Evolutionary conservation across 2,329 filamentous ascomycete genomes (phyloP).

Genomic region (Microcera coccophila): DNA sequence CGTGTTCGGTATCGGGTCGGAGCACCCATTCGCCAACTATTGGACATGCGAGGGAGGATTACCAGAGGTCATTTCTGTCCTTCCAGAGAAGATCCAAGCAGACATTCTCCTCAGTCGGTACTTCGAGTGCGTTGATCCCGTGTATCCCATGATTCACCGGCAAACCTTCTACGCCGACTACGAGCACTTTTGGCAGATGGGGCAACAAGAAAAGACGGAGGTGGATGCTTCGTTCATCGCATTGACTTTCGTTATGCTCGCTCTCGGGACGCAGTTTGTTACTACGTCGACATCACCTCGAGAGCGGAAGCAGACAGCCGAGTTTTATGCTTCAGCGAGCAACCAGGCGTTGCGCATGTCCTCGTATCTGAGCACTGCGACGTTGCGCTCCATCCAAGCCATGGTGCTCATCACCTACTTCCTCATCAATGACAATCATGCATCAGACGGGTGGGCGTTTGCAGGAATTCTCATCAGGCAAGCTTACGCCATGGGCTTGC

Average conservation of each 20-base stretch:
- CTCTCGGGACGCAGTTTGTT: slow-evolving; percentile 75
- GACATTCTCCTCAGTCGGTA: slow-evolving; percentile 64
- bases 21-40: slow-evolving; percentile 79
- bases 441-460: slow-evolving; percentile 79
- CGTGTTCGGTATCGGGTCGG: slow-evolving; percentile 75
- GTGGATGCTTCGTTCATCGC: slow-evolving; percentile 67
- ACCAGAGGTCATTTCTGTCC: slow-evolving; percentile 68
- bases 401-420: slow-evolving; percentile 82
- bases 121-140: slow-evolving; percentile 70
- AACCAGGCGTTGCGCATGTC: slow-evolving; percentile 73
- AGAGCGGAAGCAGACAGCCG: slow-evolving; percentile 70
- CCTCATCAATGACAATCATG: slow-evolving; percentile 81
- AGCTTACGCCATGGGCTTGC: slow-evolving; percentile 76
- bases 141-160: slow-evolving; percentile 76
- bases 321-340: slow-evolving; percentile 76
- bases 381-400: slow-evolving; percentile 68
- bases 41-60: slow-evolving; percentile 77
- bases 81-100: slow-evolving; percentile 72
- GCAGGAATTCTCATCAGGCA: slow-evolving; percentile 73
- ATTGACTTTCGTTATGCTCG: slow-evolving; percentile 72
- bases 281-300: slow-evolving; percentile 49
- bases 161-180: slow-evolving; percentile 75
- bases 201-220: slow-evolving; percentile 52
- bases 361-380: slow-evolving; percentile 72
- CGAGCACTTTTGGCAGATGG: slow-evolving; percentile 69